Percentiles rank a stretch among this genome's conserved stretches.
phyloP scores from a whole-genome alignment of 371 early-diverging fungal species.

The Umbelopsis sp. region DNA sequence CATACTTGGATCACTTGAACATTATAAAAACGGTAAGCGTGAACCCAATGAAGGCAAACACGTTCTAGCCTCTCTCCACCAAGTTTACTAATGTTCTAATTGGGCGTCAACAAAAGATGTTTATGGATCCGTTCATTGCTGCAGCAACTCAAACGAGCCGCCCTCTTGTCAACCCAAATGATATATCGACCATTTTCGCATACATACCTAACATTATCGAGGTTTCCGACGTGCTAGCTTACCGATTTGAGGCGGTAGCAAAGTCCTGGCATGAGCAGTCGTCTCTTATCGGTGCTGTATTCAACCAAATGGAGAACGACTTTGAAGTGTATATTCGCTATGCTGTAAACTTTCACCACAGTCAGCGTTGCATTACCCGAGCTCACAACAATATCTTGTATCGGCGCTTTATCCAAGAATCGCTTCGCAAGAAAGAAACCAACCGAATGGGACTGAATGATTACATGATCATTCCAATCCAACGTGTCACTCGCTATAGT shows the following conservation, averaged over 20 bases:
- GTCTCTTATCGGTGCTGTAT: conserved; percentile 39
- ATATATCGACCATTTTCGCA: conserved; percentile 48
- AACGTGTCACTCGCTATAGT: conserved; percentile 44
- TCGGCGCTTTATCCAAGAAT: conserved; percentile 33
- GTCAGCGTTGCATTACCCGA: conserved; percentile 28
- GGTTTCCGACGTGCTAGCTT: conserved; percentile 38
- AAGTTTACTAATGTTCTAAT: neutral
- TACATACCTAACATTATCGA: conserved; percentile 46
- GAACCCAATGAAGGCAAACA: neutral
- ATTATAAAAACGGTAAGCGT: conserved; percentile 47
- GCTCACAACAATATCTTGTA: conserved; percentile 24
- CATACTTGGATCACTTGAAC: conserved; percentile 46
- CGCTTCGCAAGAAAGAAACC: conserved; percentile 44
- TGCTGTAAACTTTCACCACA: conserved; percentile 41
- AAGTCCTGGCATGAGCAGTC: conserved; percentile 22
- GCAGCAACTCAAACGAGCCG: conserved; percentile 39
- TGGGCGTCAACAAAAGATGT: conserved; percentile 30
- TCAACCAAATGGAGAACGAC: conserved; percentile 38
- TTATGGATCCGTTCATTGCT: conserved; percentile 52
- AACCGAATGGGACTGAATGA: conserved; percentile 40
- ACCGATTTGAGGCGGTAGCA: conserved; percentile 28
- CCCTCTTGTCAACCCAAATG: conserved; percentile 40
- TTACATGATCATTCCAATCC: conserved; percentile 53
- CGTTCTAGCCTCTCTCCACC: neutral
- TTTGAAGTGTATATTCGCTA: conserved; percentile 49